phyloP scores from a whole-genome alignment of 805 yeast species.

The Myxozyma neotropica region DNA sequence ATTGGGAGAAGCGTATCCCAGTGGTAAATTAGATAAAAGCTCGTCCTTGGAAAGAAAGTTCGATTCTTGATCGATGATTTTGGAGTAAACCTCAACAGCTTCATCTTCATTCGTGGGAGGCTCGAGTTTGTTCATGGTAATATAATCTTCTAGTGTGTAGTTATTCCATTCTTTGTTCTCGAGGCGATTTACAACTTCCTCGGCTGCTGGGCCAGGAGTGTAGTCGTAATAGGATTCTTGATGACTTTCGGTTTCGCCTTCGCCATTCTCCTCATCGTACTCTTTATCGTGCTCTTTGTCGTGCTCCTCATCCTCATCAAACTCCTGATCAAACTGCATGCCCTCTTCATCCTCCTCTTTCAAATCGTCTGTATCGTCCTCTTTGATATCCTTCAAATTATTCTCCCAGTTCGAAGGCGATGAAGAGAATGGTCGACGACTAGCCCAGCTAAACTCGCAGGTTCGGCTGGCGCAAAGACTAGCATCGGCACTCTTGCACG shows the following conservation, averaged over 20 bases:
- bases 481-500: no score
- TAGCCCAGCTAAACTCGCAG: background rate
- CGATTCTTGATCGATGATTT: conserved; percentile 6
- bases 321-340: no score
- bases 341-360: no score
- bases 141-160: background rate
- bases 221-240: no score
- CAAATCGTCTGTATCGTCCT: background rate
- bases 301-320: no score
- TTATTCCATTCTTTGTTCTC: background rate
- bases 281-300: no score
- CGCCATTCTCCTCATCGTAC: no score
- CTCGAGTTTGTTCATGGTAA: background rate
- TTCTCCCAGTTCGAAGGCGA: background rate
- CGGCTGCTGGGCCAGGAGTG: no score
- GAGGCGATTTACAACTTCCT: background rate
- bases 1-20: conserved; percentile 4
- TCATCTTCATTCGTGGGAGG: background rate
- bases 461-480: no score
- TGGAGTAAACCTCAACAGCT: conserved; percentile 6
- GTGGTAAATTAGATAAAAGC: background rate
- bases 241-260: no score
- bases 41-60: conserved; percentile 1
- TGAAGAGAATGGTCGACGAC: background rate
- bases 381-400: no score